Conservation (phyloP, 2,329 filamentous ascomycete genomes). For the Cladosporium cucumerinum region DNA sequence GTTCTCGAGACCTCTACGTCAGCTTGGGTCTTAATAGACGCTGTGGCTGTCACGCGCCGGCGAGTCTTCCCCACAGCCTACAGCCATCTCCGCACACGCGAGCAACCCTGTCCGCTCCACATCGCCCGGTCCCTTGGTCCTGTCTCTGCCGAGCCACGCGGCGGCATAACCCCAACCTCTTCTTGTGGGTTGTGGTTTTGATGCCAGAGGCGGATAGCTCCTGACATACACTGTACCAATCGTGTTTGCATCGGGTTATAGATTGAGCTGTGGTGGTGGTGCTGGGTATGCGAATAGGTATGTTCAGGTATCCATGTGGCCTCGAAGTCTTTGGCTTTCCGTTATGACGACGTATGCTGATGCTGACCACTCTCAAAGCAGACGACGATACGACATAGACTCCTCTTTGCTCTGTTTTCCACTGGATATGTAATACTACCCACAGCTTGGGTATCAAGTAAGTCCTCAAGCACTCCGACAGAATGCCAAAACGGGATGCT, state of each 20-base stretch:
- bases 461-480: not conserved
- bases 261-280: slow-evolving; percentile 19
- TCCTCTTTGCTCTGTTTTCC: slow-evolving; percentile 21
- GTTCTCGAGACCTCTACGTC: not conserved
- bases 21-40: slow-evolving; percentile 4
- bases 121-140: not conserved
- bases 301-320: not conserved
- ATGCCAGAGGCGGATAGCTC: slow-evolving; percentile 1
- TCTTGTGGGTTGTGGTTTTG: not conserved
- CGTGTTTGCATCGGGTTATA: slow-evolving; percentile 21
- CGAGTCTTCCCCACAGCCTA: slow-evolving; percentile 12
- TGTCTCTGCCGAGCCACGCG: slow-evolving; percentile 12
- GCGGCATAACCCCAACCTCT: slow-evolving; percentile 15
- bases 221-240: slow-evolving; percentile 6
- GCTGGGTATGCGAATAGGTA: slow-evolving; percentile 32
- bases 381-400: slow-evolving; percentile 27
- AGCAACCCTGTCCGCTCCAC: slow-evolving; percentile 12
- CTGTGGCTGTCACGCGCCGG: slow-evolving; percentile 14
- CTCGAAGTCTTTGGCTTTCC: not conserved
- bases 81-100: slow-evolving; percentile 15
- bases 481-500: not conserved
- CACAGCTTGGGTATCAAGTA: slow-evolving; percentile 17
- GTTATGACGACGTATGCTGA: slow-evolving; percentile 4
- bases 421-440: slow-evolving; percentile 31
- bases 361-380: slow-evolving; percentile 16